Percentiles rank a stretch among this genome's conserved stretches.
Evolutionary conservation across 345 rosid genomes (phyloP).

Genomic region (Lumnitzera littorea): DNA sequence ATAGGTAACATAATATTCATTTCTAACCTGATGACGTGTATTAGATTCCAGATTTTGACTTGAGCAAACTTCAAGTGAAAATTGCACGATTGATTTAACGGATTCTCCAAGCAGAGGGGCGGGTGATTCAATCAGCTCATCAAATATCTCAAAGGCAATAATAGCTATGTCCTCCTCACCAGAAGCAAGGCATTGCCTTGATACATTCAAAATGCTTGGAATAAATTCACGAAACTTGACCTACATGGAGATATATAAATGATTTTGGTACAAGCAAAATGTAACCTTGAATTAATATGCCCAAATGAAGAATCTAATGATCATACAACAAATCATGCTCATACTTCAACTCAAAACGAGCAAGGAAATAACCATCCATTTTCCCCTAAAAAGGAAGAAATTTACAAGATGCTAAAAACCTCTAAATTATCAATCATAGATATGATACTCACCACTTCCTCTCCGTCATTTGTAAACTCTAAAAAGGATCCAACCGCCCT

Average conservation of each 20-base stretch:
- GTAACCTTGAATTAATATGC: neutral
- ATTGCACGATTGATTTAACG: constrained; percentile 86
- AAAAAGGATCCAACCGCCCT: constrained; percentile 99
- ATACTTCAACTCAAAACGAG: neutral
- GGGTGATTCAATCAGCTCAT: constrained; percentile 96
- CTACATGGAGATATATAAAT: constrained; percentile 27
- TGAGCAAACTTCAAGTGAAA: constrained; percentile 96
- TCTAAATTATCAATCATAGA: neutral
- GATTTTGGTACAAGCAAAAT: neutral
- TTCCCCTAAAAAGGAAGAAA: too few species aligned
- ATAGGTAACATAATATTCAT: constrained; percentile 3
- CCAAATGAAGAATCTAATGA: neutral
- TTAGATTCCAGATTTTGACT: constrained; percentile 71
- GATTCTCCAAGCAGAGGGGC: constrained; percentile 99
- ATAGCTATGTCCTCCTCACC: constrained; percentile 98
- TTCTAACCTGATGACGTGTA: constrained; percentile 90
- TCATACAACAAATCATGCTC: neutral
- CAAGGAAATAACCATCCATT: neutral
- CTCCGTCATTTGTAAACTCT: constrained; percentile 77
- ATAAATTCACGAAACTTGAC: constrained; percentile 93
- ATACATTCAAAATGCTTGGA: constrained; percentile 91
- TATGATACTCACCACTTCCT: constrained; percentile 66
- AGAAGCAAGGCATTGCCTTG: constrained; percentile 83
- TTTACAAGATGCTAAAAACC: too few species aligned
- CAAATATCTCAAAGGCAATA: constrained; percentile 98